Conservation (phyloP, 495 filamentous ascomycete species). For the Aspergillus carlsbadensis region DNA sequence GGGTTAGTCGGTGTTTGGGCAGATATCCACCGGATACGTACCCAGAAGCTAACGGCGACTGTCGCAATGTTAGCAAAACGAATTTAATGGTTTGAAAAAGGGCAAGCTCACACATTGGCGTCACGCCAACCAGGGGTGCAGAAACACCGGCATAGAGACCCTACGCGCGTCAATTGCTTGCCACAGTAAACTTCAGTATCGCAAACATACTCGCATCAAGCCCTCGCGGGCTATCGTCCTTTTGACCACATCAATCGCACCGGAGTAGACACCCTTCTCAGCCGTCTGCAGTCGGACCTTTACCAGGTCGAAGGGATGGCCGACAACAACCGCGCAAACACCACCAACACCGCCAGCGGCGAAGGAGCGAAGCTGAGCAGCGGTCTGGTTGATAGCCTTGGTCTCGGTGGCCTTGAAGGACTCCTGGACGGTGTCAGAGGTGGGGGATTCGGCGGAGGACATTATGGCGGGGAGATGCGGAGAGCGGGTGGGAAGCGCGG, state of each 20-base stretch:
- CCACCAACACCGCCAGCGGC: conserved; percentile 91
- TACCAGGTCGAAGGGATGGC: conserved; percentile 96
- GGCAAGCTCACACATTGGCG: conserved; percentile 87
- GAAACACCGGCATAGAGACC: conserved; percentile 97
- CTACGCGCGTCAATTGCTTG: conserved; percentile 30
- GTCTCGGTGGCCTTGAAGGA: conserved; percentile 31
- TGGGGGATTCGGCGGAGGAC: conserved; percentile 32
- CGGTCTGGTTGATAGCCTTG: conserved; percentile 45
- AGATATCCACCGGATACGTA: conserved; percentile 18
- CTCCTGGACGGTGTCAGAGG: conserved; percentile 34
- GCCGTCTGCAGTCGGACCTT: conserved; percentile 97
- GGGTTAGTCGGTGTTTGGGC: conserved; percentile 19
- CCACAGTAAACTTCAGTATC: not conserved
- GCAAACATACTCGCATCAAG: conserved; percentile 53
- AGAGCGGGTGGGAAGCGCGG: conserved; percentile 5
- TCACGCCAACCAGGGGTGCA: conserved; percentile 91
- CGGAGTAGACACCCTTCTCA: conserved; percentile 86
- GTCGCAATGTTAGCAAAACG: not conserved
- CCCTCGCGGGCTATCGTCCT: conserved; percentile 89
- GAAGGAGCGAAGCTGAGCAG: conserved; percentile 68
- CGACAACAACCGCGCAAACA: conserved; percentile 87
- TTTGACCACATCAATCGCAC: conserved; percentile 87
- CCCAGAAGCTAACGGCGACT: conserved; percentile 98
- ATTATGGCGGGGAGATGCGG: conserved; percentile 22
- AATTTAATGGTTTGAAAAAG: not conserved